Evolutionary conservation across 1,139 yeast genomes (phyloP).

Genomic region (Geotrichum armillariae): DNA sequence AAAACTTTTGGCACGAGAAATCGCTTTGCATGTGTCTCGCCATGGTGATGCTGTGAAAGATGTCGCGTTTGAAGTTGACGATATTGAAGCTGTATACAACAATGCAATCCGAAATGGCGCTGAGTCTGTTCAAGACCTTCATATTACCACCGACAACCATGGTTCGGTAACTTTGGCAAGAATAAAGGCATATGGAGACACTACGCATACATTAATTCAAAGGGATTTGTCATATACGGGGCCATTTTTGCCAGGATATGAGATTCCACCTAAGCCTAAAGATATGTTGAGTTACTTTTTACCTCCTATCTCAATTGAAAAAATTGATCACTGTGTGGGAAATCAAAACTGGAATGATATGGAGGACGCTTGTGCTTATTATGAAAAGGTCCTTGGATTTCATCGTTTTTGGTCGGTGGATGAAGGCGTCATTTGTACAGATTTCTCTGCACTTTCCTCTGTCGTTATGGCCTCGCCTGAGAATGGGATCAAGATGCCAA

Average conservation of each 20-base stretch:
- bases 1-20: constrained; percentile 37
- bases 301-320: constrained; percentile 42
- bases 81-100: constrained; percentile 47
- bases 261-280: constrained; percentile 20
- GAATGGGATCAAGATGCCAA: constrained; percentile 71
- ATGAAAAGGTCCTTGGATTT: constrained; percentile 65
- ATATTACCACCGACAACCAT: constrained; percentile 42
- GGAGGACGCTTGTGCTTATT: constrained; percentile 56
- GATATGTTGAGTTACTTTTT: constrained; percentile 30
- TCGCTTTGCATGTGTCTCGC: constrained; percentile 48
- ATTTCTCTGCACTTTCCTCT: constrained; percentile 66
- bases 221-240: constrained; percentile 41
- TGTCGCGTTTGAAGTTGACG: constrained; percentile 58
- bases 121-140: constrained; percentile 47
- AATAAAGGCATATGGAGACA: constrained; percentile 58
- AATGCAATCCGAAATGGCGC: constrained; percentile 60
- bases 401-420: constrained; percentile 84
- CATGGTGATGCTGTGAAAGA: constrained; percentile 84
- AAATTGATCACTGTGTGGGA: constrained; percentile 78
- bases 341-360: constrained; percentile 72
- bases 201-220: constrained; percentile 67
- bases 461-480: constrained; percentile 74
- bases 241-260: constrained; percentile 59
- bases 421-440: constrained; percentile 69
- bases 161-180: constrained; percentile 59